A percentile compares a stretch with the other conserved stretches of the same genome.
phyloP scores from a whole-genome alignment of 2,329 filamentous ascomycete genomes.

The Plenodomus biglobosus region DNA sequence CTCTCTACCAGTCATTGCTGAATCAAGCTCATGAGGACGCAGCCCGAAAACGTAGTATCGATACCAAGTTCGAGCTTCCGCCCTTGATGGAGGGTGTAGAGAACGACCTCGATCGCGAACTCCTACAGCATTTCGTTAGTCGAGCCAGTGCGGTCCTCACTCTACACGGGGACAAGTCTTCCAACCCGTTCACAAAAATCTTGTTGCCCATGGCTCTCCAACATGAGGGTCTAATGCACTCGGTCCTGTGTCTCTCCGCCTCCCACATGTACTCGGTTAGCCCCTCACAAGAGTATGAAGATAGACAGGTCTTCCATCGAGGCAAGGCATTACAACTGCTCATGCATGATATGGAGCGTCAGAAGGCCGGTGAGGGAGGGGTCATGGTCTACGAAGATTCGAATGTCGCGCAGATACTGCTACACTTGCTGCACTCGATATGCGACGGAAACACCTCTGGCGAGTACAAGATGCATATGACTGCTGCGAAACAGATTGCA shows the following conservation, averaged over 20 bases:
- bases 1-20: not conserved
- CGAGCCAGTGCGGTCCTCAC: slow-evolving; percentile 79
- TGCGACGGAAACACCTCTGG: slow-evolving; percentile 63
- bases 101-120: slow-evolving; percentile 73
- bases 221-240: slow-evolving; percentile 86
- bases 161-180: slow-evolving; percentile 70
- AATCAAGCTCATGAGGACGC: slow-evolving; percentile 18
- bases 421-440: slow-evolving; percentile 63
- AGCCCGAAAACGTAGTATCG: slow-evolving; percentile 40
- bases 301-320: slow-evolving; percentile 51
- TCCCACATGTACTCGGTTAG: slow-evolving; percentile 65
- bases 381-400: slow-evolving; percentile 53
- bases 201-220: slow-evolving; percentile 78
- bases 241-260: slow-evolving; percentile 78
- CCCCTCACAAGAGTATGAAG: slow-evolving; percentile 53
- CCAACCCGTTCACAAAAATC: slow-evolving; percentile 84
- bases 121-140: slow-evolving; percentile 81
- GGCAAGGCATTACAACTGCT: slow-evolving; percentile 54
- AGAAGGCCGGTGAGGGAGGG: slow-evolving; percentile 42
- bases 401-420: slow-evolving; percentile 62
- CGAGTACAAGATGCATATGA: slow-evolving; percentile 77
- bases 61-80: slow-evolving; percentile 52
- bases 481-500: slow-evolving; percentile 72
- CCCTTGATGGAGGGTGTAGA: slow-evolving; percentile 78
- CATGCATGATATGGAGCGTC: slow-evolving; percentile 45